Conservation (phyloP, 2,329 filamentous ascomycete species). For the Monilinia fructicola region DNA sequence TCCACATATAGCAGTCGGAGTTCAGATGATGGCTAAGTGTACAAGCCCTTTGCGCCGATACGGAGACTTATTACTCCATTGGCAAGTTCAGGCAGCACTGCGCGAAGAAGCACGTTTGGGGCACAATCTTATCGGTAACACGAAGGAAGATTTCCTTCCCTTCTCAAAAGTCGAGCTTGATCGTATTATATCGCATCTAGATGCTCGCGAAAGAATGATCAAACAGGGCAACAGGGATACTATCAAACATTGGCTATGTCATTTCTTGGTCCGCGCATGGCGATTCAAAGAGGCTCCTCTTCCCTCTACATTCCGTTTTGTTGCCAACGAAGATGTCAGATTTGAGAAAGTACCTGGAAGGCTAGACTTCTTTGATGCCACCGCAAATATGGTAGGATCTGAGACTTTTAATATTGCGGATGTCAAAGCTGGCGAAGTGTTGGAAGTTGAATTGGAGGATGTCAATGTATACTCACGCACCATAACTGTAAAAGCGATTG, state of each 20-base stretch:
- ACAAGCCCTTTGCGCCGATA: conserved; percentile 67
- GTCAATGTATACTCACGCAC: conserved; percentile 51
- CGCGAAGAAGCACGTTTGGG: conserved; percentile 45
- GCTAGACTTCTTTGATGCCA: conserved; percentile 5
- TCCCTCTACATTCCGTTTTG: conserved; percentile 47
- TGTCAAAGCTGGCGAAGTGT: conserved; percentile 51
- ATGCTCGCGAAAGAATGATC: conserved; percentile 35
- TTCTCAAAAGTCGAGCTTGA: conserved; percentile 37
- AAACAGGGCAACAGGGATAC: conserved; percentile 33
- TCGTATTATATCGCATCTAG: conserved; percentile 34
- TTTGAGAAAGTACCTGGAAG: not conserved
- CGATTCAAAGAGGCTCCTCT: conserved; percentile 49
- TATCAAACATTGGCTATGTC: conserved; percentile 54
- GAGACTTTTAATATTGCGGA: conserved; percentile 36
- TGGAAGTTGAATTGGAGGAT: conserved; percentile 53
- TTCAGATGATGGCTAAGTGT: conserved; percentile 61
- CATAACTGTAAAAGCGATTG: conserved; percentile 50
- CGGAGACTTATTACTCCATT: conserved; percentile 62
- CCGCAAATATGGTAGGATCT: conserved; percentile 1
- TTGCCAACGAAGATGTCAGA: not conserved
- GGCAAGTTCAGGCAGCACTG: conserved; percentile 63
- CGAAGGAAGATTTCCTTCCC: conserved; percentile 36
- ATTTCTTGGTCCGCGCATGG: conserved; percentile 62
- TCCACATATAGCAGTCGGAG: conserved; percentile 57
- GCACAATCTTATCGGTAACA: conserved; percentile 42